Base-by-base conservation (phyloP, 2,329 filamentous ascomycete species). In the Raffaelea arxii region DNA sequence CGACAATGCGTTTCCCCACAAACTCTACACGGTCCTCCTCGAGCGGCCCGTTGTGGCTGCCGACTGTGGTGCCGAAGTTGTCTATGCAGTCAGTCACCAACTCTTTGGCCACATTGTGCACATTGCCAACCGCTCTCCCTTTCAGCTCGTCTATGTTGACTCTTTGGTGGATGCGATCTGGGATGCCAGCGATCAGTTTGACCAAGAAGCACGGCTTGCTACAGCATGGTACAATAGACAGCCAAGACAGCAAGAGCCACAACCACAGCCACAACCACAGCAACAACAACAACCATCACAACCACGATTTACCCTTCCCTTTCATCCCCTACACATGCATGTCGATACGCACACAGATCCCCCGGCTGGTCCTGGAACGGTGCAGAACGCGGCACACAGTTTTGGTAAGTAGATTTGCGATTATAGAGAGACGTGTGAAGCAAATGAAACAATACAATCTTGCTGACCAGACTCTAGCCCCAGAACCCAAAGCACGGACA, bases 111-210 rank as follows among this genome's bases (percentile, higher is more conserved):
- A 48, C 19, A 41, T 48, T 19, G 25, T 44, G 9, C 46, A 48
- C 14, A 21, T 48, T 14, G 35, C 4, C 3, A 14, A 19, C 4
- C 44, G 43, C 42, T 48, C 46, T n/a, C 46, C 41, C 14, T 25
- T 48, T 22, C 42, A 48, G 27, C 25, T 48, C 11, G 46, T 35
- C 4, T 48, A 44, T 30, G 38, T 43, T 6, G 42, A 44, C 16
- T 40, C 41, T 9, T 5, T 36, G 30, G 23, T 30, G 16, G 46
- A 48, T 23, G 23, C 23, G 9, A 6, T 36, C 27, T 44, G 25
- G 27, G 42, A 48, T 18, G 22, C 44, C 19, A 37, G 18, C 46
- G 44, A 27, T 10, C 46, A 42, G 2, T 48, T 48, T 24, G 46
- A 42, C 27, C 41, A 48, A n/a, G 41, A 44, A 23, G 27, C 46